Evolutionary conservation across 345 rosid species (phyloP).

Genomic region (Populus ilicifolia): DNA sequence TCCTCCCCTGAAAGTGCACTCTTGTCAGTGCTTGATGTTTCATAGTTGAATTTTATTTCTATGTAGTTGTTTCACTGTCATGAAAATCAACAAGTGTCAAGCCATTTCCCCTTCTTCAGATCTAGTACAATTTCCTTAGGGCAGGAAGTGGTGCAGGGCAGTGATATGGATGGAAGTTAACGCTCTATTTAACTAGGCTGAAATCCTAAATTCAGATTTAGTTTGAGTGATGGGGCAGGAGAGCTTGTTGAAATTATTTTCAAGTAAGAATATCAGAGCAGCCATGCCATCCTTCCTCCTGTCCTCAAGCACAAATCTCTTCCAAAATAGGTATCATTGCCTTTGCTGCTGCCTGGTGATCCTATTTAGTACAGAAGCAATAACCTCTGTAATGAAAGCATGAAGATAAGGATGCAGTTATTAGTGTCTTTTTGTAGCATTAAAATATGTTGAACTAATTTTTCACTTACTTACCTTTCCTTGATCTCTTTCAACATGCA

Average conservation of each 20-base stretch:
- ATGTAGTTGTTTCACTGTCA: neutral
- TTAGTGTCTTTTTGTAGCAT: neutral
- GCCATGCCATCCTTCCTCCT: neutral
- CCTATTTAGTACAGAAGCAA: neutral
- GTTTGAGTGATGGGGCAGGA: neutral
- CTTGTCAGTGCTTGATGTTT: neutral
- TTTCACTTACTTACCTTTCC: neutral
- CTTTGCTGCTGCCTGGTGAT: neutral
- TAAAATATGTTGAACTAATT: neutral
- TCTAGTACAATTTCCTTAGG: neutral
- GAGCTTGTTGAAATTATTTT: neutral
- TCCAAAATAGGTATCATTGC: neutral
- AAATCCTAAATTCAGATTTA: neutral
- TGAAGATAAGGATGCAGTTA: neutral
- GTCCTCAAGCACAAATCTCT: neutral
- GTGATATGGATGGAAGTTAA: neutral
- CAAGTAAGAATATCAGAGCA: neutral
- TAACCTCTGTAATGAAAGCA: neutral
- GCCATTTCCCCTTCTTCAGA: neutral
- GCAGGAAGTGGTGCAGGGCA: neutral
- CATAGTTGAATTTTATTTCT: neutral
- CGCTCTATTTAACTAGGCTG: neutral
- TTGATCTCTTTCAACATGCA: slow-evolving; percentile 25
- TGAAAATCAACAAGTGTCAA: neutral
- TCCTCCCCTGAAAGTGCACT: neutral